Evolutionary conservation across 1,284 basidiomycete species (phyloP).

Genomic region (Sanghuangporus baumii): DNA sequence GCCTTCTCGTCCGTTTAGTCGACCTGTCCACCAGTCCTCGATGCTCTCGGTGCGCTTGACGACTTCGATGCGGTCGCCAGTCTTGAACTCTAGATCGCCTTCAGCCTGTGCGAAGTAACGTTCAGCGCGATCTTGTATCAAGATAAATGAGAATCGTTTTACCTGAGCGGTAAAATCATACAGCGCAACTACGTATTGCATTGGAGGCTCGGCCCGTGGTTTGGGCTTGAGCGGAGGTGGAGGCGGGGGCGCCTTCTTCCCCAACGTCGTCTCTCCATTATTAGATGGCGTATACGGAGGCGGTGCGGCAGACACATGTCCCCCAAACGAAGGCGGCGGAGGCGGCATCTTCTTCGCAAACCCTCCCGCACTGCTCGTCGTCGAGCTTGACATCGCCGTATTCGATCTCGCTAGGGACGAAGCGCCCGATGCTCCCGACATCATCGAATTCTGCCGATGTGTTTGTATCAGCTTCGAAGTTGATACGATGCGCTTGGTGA

Average conservation of each 20-base stretch:
- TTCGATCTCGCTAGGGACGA: slow-evolving; percentile 39
- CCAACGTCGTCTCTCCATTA: slow-evolving; percentile 35
- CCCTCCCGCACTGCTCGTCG: slow-evolving; percentile 30
- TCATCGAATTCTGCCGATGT: slow-evolving; percentile 2
- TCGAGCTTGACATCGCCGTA: slow-evolving; percentile 28
- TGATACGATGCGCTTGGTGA: slow-evolving; percentile 78
- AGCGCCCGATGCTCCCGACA: background rate
- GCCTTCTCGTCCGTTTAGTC: slow-evolving; percentile 78
- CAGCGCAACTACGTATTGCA: slow-evolving; percentile 84
- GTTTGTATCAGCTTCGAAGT: slow-evolving; percentile 35
- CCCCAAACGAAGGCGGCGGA: slow-evolving; percentile 32
- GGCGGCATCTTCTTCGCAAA: slow-evolving; percentile 42
- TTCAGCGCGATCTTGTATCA: background rate
- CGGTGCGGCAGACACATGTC: slow-evolving; percentile 40
- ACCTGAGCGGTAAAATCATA: slow-evolving; percentile 93
- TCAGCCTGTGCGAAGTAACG: slow-evolving; percentile 56
- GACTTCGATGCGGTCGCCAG: slow-evolving; percentile 93
- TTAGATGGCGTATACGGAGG: slow-evolving; percentile 49
- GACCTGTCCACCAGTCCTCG: slow-evolving; percentile 99
- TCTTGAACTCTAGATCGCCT: slow-evolving; percentile 88
- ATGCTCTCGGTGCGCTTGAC: slow-evolving; percentile 78
- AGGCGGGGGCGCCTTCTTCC: slow-evolving; percentile 82
- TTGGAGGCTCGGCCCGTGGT: slow-evolving; percentile 52
- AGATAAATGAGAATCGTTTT: slow-evolving; percentile 14
- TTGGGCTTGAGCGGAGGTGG: slow-evolving; percentile 80